A percentile compares a stretch with the other conserved stretches of the same genome.
phyloP scores from a whole-genome alignment of 2,329 filamentous ascomycete genomes.

The Colletotrichum sp. region DNA sequence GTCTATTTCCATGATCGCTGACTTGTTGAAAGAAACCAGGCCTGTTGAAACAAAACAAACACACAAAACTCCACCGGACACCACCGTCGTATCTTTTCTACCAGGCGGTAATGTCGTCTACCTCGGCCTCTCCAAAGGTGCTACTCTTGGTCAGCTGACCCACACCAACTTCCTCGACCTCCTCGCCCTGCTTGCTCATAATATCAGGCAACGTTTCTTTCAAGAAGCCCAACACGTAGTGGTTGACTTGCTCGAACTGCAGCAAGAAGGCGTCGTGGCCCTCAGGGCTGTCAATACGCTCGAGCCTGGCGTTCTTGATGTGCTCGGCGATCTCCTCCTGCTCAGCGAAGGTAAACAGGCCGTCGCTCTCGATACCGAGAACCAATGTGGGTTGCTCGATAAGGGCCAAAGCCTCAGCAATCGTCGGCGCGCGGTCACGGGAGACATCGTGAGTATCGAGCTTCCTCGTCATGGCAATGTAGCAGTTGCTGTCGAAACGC shows the following conservation, averaged over 20 bases:
- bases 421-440: slow-evolving; percentile 70
- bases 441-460: slow-evolving; percentile 97
- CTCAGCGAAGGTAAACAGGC: slow-evolving; percentile 95
- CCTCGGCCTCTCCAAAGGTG: slow-evolving; percentile 94
- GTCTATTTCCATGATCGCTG: slow-evolving; percentile 11
- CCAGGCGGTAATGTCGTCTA: slow-evolving; percentile 96
- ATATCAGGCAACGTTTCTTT: slow-evolving; percentile 85
- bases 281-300: slow-evolving; percentile 91
- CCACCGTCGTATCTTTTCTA: slow-evolving; percentile 38
- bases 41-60: slow-evolving; percentile 10
- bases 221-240: slow-evolving; percentile 83
- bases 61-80: not conserved
- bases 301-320: slow-evolving; percentile 78
- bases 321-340: slow-evolving; percentile 88
- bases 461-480: slow-evolving; percentile 98
- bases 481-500: slow-evolving; percentile 97
- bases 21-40: slow-evolving; percentile 18
- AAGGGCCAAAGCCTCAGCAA: slow-evolving; percentile 77
- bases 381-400: slow-evolving; percentile 92
- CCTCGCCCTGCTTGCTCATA: slow-evolving; percentile 68
- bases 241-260: slow-evolving; percentile 97
- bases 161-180: slow-evolving; percentile 53
- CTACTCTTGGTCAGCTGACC: slow-evolving; percentile 81
- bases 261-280: slow-evolving; percentile 96
- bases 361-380: slow-evolving; percentile 93